Percentiles rank a stretch among this genome's conserved stretches.
Conservation (phyloP, 202 grass and related monocot species). For the Zizania palustris region DNA sequence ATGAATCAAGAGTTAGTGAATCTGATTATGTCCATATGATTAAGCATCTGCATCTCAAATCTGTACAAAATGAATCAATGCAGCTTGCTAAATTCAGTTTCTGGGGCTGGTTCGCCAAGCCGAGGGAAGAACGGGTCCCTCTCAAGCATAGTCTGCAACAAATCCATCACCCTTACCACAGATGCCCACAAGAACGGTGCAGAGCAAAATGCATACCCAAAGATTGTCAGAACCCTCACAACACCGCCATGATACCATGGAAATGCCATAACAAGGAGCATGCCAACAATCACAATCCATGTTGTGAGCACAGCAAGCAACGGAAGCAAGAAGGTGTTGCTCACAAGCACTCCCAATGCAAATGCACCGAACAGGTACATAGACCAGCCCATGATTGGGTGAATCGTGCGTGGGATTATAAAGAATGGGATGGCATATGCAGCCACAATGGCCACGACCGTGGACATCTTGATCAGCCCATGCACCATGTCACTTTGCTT, state of each 20-base stretch:
- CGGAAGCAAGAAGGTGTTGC: slow-evolving; percentile 71
- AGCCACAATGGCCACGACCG: slow-evolving; percentile 55
- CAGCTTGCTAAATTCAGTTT: slow-evolving; percentile 79
- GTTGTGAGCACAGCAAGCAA: slow-evolving; percentile 62
- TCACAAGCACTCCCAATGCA: slow-evolving; percentile 55
- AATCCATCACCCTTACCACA: slow-evolving; percentile 59
- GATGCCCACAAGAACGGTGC: slow-evolving; percentile 76
- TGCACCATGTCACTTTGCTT: slow-evolving; percentile 66
- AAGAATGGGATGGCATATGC: slow-evolving; percentile 88
- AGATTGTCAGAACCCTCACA: slow-evolving; percentile 60
- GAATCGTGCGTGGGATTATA: slow-evolving; percentile 74
- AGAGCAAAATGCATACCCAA: slow-evolving; percentile 65
- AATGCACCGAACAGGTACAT: slow-evolving; percentile 72
- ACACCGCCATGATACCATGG: slow-evolving; percentile 90
- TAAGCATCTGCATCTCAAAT: slow-evolving; percentile 25
- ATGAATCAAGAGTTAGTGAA: slow-evolving; percentile 52
- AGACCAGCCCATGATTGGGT: slow-evolving; percentile 89
- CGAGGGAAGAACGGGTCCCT: slow-evolving; percentile 75
- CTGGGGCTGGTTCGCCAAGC: slow-evolving; percentile 65
- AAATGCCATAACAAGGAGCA: slow-evolving; percentile 75
- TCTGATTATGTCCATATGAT: slow-evolving; percentile 39
- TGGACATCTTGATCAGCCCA: slow-evolving; percentile 63
- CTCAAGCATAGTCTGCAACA: slow-evolving; percentile 61
- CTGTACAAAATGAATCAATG: slow-evolving; percentile 65
- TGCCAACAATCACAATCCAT: slow-evolving; percentile 62